phyloP scores from a whole-genome alignment of 148 eudicot species.

The Pharnaceum exiguum region DNA sequence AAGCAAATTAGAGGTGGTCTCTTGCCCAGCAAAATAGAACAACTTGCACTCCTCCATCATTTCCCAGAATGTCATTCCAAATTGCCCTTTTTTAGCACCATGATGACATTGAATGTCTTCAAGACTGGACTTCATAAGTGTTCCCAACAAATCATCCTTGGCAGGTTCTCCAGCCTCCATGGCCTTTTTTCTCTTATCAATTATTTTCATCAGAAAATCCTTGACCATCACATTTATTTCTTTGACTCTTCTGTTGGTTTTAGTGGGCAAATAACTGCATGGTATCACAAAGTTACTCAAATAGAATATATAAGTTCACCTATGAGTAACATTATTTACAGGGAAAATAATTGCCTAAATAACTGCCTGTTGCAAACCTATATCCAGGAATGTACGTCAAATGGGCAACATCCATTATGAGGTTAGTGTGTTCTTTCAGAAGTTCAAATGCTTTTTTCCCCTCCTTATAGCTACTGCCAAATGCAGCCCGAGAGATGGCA shows the following conservation, averaged over 20 bases:
- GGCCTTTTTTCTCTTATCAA: slow-evolving; percentile 23
- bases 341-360: background rate
- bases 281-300: too few relatives aligned
- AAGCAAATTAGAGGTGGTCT: slow-evolving; percentile 26
- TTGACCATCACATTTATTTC: slow-evolving; percentile 11
- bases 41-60: slow-evolving; percentile 19
- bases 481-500: slow-evolving; percentile 30
- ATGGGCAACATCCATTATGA: background rate
- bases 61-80: slow-evolving; percentile 21
- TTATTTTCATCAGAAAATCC: slow-evolving; percentile 6
- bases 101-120: slow-evolving; percentile 6
- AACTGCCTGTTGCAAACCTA: background rate
- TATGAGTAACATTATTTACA: too few relatives aligned
- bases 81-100: background rate
- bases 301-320: too few relatives aligned
- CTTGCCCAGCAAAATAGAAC: too few relatives aligned
- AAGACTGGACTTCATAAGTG: slow-evolving; percentile 20
- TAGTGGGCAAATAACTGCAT: background rate
- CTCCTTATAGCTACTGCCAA: slow-evolving; percentile 20
- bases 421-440: slow-evolving; percentile 8
- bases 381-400: slow-evolving; percentile 19
- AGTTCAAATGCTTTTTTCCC: slow-evolving; percentile 27
- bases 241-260: background rate
- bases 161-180: slow-evolving; percentile 26
- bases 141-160: slow-evolving; percentile 26